Evolutionary conservation across 768 basidiomycete genomes (phyloP).

Genomic region (Pulveroboletus sp.): DNA sequence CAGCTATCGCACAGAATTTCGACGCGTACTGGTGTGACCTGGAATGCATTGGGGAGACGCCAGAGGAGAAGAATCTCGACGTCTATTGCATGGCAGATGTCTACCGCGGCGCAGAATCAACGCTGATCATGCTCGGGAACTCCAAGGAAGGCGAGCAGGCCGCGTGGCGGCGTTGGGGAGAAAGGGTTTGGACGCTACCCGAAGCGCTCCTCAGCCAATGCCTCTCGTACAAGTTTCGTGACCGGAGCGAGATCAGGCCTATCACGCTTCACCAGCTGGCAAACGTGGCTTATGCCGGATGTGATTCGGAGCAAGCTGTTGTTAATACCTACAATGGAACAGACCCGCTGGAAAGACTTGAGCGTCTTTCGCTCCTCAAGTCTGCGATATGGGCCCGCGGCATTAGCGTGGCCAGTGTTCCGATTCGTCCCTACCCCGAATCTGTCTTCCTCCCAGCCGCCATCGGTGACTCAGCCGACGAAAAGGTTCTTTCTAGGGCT

Average conservation of each 20-base stretch:
- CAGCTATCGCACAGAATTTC: background rate
- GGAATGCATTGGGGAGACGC: constrained; percentile 11
- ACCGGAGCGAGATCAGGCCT: background rate
- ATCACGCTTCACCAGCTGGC: constrained; percentile 5
- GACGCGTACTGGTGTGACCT: constrained; percentile 19
- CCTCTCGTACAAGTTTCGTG: constrained; percentile 6
- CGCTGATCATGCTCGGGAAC: background rate
- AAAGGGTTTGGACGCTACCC: constrained; percentile 12
- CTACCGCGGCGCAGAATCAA: background rate
- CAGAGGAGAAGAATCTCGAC: background rate
- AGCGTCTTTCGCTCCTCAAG: constrained; percentile 15
- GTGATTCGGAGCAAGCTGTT: constrained; percentile 10
- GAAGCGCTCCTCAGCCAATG: background rate
- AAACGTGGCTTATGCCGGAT: constrained; percentile 13
- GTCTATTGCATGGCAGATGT: background rate
- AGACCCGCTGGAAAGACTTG: constrained; percentile 12
- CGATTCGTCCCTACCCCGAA: too few species aligned
- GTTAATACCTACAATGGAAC: constrained; percentile 17
- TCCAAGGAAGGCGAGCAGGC: background rate
- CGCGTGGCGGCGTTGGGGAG: constrained; percentile 12
- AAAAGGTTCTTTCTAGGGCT: too few species aligned
- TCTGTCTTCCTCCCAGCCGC: too few species aligned
- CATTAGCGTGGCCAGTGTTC: background rate
- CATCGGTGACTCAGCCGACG: too few species aligned
- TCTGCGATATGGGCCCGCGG: constrained; percentile 16